A percentile compares a stretch with the other conserved stretches of the same genome.
Evolutionary conservation across 2,329 filamentous ascomycete species (phyloP).

Genomic region (Myotisia sp.): DNA sequence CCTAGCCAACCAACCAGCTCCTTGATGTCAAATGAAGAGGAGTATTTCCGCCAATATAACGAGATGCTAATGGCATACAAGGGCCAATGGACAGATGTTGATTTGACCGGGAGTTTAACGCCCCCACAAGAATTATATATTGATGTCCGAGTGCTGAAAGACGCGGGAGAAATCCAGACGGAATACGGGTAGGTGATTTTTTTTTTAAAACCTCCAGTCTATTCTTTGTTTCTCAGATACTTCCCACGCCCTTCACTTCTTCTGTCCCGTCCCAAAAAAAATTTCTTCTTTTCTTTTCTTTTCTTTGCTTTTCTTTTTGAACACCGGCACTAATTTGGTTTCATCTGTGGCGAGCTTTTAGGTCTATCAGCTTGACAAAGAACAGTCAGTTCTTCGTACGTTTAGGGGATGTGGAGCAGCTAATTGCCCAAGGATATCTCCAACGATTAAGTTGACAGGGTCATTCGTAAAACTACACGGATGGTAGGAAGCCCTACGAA

Average conservation of each 20-base stretch:
- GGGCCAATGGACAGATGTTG: slow-evolving; percentile 95
- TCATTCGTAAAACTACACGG: no score
- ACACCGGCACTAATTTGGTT: neutral
- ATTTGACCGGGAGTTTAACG: slow-evolving; percentile 83
- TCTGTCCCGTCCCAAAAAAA: neutral
- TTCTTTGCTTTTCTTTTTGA: neutral
- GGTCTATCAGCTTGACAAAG: slow-evolving; percentile 88
- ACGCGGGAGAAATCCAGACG: slow-evolving; percentile 96
- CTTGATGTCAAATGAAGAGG: slow-evolving; percentile 87
- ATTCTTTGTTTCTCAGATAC: neutral
- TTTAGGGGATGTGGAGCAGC: slow-evolving; percentile 83
- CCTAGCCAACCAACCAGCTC: slow-evolving; percentile 40
- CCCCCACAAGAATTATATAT: slow-evolving; percentile 94
- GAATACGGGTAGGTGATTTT: slow-evolving; percentile 69
- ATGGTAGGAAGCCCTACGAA: no score
- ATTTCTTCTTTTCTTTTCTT: slow-evolving; percentile 4
- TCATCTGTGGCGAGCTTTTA: slow-evolving; percentile 26
- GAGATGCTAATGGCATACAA: slow-evolving; percentile 93
- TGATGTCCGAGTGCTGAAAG: slow-evolving; percentile 86
- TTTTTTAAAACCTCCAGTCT: neutral
- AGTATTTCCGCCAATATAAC: slow-evolving; percentile 83
- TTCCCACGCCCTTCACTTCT: no score
- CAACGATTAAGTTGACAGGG: slow-evolving; percentile 65
- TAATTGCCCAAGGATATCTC: slow-evolving; percentile 89
- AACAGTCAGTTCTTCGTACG: slow-evolving; percentile 97